Base-by-base conservation (phyloP, 805 yeast species). In the Zygoascus ofunaensis region DNA sequence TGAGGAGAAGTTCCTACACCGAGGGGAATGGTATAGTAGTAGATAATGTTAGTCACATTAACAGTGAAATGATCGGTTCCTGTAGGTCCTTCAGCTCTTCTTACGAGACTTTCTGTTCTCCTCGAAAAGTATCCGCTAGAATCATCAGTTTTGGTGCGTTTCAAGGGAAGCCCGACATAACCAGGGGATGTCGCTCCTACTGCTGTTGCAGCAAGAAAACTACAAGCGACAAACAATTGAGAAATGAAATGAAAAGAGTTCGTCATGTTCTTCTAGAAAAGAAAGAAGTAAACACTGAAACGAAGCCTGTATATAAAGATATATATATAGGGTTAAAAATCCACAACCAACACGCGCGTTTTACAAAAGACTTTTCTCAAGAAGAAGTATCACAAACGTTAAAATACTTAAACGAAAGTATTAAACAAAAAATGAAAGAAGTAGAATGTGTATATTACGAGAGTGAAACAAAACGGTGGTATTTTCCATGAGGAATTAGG, bases 21-120 rank as follows among this genome's bases (percentile, higher is more conserved):
- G 18, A 62, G 40, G 19, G 43, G 43, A 37, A 97, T 83, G 64
- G 74, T 92, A 68, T 92, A 90, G 32, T 21, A 37, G 19, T 15
- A 22, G 12, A 26, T 7, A 8, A 8, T 12, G 30, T 26, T 26
- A 7, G 7, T 7, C 10, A 26, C 10, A 26, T 7, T 26, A 12
- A 26, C 12, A 26, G 30, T 7, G 12, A 26, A 26, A 12, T 26
- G 12, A 26, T 12, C 30, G 7, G 7, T 26, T 7, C 30, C 30
- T 26, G 30, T 8, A 26, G 30, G 10, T 8, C 12, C 30, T 8
- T 7, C 30, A 26, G 30, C 30, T 8, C 12, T 26, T 26, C 12
- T 26, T 12, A 26, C 7, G 12, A 26, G 12, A 7, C 12, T 26
- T 12, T 26, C 30, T 26, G 30, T 26, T 26, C 30, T 7, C 7